Conservation (phyloP, 139 green algal species). For the Chlamydomonas sphaeroides region DNA sequence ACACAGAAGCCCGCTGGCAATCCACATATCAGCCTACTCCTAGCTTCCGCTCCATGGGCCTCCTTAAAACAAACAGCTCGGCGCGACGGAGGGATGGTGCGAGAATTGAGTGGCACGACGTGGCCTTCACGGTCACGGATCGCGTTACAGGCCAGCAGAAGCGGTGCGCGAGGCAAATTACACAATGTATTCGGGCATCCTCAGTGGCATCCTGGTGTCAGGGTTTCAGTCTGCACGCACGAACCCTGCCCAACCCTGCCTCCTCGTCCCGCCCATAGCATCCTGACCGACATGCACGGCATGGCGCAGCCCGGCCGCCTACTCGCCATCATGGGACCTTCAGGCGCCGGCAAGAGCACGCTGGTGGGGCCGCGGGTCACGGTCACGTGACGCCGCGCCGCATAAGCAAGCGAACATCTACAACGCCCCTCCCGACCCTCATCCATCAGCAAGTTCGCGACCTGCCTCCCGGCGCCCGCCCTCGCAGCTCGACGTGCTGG, state of each 20-base stretch:
- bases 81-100: background rate
- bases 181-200: no score
- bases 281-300: slow-evolving; percentile 10
- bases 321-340: slow-evolving; percentile 71
- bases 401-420: background rate
- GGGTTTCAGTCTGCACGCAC: no score
- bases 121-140: slow-evolving; percentile 24
- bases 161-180: no score
- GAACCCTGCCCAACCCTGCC: no score
- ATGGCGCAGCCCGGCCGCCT: slow-evolving; percentile 47
- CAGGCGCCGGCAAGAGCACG: slow-evolving; percentile 77
- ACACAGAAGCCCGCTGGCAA: no score
- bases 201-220: no score
- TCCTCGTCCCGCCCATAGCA: no score
- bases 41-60: no score
- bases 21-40: no score
- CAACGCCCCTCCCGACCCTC: background rate
- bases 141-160: slow-evolving; percentile 6
- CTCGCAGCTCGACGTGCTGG: slow-evolving; percentile 75
- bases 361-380: slow-evolving; percentile 53
- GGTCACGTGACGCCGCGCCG: background rate
- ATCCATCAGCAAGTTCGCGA: background rate
- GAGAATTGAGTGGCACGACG: slow-evolving; percentile 18
- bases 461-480: background rate
- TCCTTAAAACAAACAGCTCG: background rate